Percentiles rank a stretch among this genome's conserved stretches.
phyloP scores from a whole-genome alignment of 331 rosid species.

The Prunus yedoensis region DNA sequence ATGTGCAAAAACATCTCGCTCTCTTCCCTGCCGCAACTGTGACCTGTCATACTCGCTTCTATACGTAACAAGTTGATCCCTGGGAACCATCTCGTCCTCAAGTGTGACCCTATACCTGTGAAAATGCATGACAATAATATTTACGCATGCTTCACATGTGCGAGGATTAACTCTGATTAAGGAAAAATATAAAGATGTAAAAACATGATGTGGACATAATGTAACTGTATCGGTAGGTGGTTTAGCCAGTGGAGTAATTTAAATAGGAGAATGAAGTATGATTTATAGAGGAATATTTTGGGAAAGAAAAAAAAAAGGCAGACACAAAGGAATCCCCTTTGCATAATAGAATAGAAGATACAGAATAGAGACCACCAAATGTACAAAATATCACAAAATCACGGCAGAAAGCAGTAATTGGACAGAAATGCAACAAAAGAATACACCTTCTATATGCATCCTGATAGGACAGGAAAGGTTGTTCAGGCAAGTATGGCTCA shows the following conservation, averaged over 20 bases:
- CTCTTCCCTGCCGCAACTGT: constrained; percentile 4
- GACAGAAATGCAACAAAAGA: background rate
- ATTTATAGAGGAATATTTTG: background rate
- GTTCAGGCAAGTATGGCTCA: constrained; percentile 25
- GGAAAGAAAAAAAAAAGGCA: background rate
- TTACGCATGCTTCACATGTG: background rate
- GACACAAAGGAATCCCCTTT: background rate
- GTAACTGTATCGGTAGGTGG: background rate
- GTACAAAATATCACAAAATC: background rate
- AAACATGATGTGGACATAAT: background rate
- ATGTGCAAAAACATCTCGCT: background rate
- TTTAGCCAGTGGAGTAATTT: background rate
- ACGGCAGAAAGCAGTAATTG: background rate
- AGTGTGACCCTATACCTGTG: constrained; percentile 7
- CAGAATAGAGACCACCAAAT: background rate
- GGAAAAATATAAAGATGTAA: background rate
- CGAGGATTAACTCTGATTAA: background rate
- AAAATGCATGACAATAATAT: background rate
- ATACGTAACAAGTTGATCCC: constrained; percentile 9
- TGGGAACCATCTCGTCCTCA: constrained; percentile 1
- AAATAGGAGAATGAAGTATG: background rate
- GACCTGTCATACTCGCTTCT: constrained; percentile 14
- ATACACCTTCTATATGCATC: constrained; percentile 35
- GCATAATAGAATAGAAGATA: background rate
- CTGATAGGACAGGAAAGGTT: constrained; percentile 14